Percentiles rank a stretch among this genome's conserved stretches.
These are phyloP conservation scores for Reutealis trisperma DNA, from an alignment of 345 rosid genomes.

Conservation along the genomic window DNA sequence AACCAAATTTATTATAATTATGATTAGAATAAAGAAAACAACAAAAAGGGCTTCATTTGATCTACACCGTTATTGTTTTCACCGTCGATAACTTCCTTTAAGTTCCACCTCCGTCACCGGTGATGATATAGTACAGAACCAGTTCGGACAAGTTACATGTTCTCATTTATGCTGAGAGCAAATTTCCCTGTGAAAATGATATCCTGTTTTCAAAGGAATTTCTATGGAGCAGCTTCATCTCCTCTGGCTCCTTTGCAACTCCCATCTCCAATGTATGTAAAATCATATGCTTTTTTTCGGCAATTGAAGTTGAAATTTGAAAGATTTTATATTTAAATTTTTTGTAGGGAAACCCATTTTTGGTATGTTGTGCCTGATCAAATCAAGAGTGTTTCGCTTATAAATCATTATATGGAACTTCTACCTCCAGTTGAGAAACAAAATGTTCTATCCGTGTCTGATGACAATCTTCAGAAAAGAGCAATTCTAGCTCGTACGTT, in stretches of 20 bases:
- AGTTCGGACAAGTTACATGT: neutral
- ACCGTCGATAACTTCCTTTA: neutral
- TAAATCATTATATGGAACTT: constrained; percentile 59
- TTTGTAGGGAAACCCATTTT: constrained; percentile 75
- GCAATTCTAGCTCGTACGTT: constrained; percentile 79
- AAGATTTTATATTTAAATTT: too few relatives aligned
- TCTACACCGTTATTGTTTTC: neutral
- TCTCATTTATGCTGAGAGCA: constrained; percentile 3
- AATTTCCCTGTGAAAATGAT: constrained; percentile 27
- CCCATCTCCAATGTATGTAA: constrained; percentile 61
- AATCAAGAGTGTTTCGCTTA: constrained; percentile 58
- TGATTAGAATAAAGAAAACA: neutral
- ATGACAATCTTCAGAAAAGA: constrained; percentile 66
- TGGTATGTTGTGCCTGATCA: constrained; percentile 84
- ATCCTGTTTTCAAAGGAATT: constrained; percentile 42
- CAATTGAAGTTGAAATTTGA: too few relatives aligned
- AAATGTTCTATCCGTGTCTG: constrained; percentile 49
- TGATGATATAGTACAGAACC: neutral
- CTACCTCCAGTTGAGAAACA: constrained; percentile 73
- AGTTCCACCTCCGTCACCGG: neutral
- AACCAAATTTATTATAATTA: neutral
- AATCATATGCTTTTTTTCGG: too few relatives aligned
- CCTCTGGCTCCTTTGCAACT: constrained; percentile 51
- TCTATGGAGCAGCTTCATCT: constrained; percentile 40
- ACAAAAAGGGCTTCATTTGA: neutral